phyloP scores from a whole-genome alignment of 306 rosid genomes.

The Vigna unguiculata region DNA sequence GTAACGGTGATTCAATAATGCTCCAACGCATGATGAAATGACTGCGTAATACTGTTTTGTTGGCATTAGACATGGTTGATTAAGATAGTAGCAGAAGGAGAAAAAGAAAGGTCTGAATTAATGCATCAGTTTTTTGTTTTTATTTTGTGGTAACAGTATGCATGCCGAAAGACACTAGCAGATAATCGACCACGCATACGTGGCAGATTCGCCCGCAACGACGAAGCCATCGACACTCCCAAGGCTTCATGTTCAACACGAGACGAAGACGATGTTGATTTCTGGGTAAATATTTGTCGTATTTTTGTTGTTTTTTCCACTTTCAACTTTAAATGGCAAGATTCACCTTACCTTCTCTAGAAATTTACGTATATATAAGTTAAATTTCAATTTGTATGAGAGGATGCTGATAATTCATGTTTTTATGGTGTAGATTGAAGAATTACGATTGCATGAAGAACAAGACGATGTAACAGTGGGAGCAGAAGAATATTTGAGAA shows the following conservation, averaged over 20 bases:
- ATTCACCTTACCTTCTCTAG: too few species aligned
- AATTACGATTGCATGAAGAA: constrained; percentile 59
- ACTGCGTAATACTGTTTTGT: neutral
- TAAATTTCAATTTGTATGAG: too few species aligned
- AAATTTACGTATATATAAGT: too few species aligned
- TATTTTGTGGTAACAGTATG: constrained; percentile 64
- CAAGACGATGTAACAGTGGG: constrained; percentile 53
- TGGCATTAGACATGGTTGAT: neutral
- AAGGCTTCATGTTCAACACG: constrained; percentile 65
- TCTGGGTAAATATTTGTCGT: constrained; percentile 63
- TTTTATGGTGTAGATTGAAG: constrained; percentile 57
- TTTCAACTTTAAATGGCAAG: too few species aligned
- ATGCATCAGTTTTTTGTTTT: constrained; percentile 15
- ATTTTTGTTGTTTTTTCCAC: neutral
- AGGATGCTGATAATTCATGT: neutral
- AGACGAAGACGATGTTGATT: constrained; percentile 76
- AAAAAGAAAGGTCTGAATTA: constrained; percentile 6
- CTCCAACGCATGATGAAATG: neutral
- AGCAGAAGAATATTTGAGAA: constrained; percentile 52
- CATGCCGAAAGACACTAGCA: constrained; percentile 95
- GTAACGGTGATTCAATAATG: neutral
- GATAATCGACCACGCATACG: constrained; percentile 95
- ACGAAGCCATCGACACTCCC: constrained; percentile 64
- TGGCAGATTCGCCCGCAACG: constrained; percentile 96
- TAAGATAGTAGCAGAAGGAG: neutral